These are phyloP conservation scores for Pyricularia pennisetigena DNA, from an alignment of 2,329 filamentous ascomycete genomes.

Conservation along the genomic window DNA sequence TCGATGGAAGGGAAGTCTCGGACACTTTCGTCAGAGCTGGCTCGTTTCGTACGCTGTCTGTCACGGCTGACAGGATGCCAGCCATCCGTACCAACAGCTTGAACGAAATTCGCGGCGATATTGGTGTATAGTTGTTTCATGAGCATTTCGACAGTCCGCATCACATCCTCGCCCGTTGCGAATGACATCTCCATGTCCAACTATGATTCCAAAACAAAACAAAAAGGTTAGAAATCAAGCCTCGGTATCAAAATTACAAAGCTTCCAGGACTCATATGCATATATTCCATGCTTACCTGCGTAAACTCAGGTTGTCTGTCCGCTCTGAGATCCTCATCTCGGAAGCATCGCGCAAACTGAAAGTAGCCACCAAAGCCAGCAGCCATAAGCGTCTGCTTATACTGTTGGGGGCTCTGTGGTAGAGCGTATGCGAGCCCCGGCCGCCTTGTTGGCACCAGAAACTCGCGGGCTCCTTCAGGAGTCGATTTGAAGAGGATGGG, in stretches of 20 bases:
- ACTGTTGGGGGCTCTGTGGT: constrained; percentile 94
- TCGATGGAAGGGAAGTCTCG: constrained; percentile 15
- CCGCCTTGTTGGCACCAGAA: constrained; percentile 77
- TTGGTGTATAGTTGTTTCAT: constrained; percentile 40
- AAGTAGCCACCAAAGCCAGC: constrained; percentile 75
- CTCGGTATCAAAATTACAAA: not conserved
- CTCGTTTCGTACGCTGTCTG: constrained; percentile 5
- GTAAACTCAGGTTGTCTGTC: constrained; percentile 97
- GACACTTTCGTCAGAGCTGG: not conserved
- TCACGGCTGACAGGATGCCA: constrained; percentile 7
- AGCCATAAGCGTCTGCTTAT: constrained; percentile 96
- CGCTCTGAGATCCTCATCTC: constrained; percentile 85
- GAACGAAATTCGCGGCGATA: not conserved
- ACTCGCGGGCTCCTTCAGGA: constrained; percentile 89
- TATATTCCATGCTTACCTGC: constrained; percentile 43
- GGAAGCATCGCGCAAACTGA: constrained; percentile 90
- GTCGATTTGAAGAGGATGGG: constrained; percentile 96
- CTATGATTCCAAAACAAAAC: constrained; percentile 29
- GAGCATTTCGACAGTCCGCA: constrained; percentile 41
- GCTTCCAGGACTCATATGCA: not conserved
- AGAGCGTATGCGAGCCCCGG: constrained; percentile 76
- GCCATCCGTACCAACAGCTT: not conserved
- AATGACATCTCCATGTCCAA: constrained; percentile 94
- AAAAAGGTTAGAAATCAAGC: not conserved
- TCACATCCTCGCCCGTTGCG: constrained; percentile 61